These are phyloP conservation scores for Dunaliella sp. DNA, from an alignment of 139 green algal genomes.

Conservation along the genomic window DNA sequence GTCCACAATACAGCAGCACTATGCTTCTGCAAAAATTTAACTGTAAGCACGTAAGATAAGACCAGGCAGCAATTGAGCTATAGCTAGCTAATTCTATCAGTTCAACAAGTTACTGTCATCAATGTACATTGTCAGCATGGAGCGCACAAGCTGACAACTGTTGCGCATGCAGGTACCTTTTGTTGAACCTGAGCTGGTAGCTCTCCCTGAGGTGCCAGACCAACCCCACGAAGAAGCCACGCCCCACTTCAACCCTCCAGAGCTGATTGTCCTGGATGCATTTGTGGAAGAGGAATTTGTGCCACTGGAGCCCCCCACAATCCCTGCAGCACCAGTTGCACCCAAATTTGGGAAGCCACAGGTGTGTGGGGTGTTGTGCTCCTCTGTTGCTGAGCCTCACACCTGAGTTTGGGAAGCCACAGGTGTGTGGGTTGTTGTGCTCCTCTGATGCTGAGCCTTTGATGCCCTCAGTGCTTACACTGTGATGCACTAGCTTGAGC, in stretches of 20 bases:
- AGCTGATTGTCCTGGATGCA: conserved; percentile 24
- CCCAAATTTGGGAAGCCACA: conserved; percentile 32
- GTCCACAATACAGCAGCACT: too few relatives aligned
- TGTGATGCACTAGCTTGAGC: too few relatives aligned
- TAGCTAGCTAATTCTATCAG: too few relatives aligned
- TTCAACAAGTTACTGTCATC: too few relatives aligned
- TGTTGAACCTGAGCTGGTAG: conserved; percentile 40
- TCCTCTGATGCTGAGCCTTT: too few relatives aligned
- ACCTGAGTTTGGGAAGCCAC: conserved; percentile 26
- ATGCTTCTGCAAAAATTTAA: too few relatives aligned
- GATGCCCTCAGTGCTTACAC: too few relatives aligned
- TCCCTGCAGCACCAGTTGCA: conserved; percentile 25
- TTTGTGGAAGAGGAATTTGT: conserved; percentile 45
- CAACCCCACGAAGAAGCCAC: conserved; percentile 26
- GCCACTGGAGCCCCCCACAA: conserved; percentile 29
- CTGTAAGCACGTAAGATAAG: too few relatives aligned
- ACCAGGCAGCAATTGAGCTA: too few relatives aligned
- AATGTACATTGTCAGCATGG: background rate
- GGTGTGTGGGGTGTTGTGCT: too few relatives aligned
- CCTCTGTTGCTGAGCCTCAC: too few relatives aligned
- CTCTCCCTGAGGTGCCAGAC: conserved; percentile 33
- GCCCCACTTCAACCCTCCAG: conserved; percentile 34
- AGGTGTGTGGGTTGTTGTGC: too few relatives aligned
- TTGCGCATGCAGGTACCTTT: conserved; percentile 29
- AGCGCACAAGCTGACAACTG: background rate